Percentiles rank a stretch among this genome's conserved stretches.
Conservation (phyloP, 176 grass and related monocot species). For the Oryza punctata region DNA sequence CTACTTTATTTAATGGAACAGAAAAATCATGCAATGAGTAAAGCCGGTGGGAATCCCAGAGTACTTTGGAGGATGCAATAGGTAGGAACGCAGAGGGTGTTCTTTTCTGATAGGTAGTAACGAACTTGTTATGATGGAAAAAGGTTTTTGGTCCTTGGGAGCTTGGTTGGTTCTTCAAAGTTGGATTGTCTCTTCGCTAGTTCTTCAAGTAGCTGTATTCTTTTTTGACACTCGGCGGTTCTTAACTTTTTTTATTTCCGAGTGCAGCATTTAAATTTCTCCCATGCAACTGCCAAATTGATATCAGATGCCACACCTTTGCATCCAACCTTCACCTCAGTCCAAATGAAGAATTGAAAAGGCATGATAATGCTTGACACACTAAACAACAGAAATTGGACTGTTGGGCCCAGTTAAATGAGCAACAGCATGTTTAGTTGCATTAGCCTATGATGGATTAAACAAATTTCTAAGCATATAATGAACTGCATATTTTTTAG, state of each 20-base stretch:
- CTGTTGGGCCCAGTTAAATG: neutral
- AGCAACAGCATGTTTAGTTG: neutral
- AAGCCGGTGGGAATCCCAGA: neutral
- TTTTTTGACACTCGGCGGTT: neutral
- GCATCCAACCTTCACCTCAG: neutral
- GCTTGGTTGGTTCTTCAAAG: neutral
- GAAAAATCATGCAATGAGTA: neutral
- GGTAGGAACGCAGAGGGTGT: neutral
- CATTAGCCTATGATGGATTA: neutral
- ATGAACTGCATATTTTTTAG: neutral
- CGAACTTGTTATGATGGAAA: neutral
- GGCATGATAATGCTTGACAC: neutral
- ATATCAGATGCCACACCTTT: neutral
- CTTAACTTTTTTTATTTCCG: neutral
- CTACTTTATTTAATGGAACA: slow-evolving; percentile 2
- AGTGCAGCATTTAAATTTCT: neutral
- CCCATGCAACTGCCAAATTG: neutral
- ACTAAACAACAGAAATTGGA: neutral
- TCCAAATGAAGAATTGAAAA: slow-evolving; percentile 4
- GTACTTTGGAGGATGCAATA: neutral
- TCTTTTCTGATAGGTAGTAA: neutral
- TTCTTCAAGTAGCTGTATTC: neutral
- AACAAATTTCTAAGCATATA: slow-evolving; percentile 25
- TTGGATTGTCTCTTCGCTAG: neutral
- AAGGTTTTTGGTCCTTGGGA: slow-evolving; percentile 13